phyloP scores from a whole-genome alignment of 768 basidiomycete genomes.

The Kwoniella pini region DNA sequence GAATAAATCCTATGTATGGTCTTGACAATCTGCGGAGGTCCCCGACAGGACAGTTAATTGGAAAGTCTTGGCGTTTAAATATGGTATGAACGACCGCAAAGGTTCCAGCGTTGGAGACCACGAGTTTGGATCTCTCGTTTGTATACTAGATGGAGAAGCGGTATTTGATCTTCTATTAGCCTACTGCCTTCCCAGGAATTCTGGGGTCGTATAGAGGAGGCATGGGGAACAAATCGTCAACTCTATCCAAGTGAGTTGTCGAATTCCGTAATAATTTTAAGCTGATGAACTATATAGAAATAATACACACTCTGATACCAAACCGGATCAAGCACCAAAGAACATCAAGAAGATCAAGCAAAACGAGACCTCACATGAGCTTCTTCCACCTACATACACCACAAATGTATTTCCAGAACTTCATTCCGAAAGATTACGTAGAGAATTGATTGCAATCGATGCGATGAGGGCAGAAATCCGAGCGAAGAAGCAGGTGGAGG shows the following conservation, averaged over 20 bases:
- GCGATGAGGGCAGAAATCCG: neutral
- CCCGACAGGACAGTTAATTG: too few species aligned
- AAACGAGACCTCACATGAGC: neutral
- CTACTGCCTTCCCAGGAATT: too few species aligned
- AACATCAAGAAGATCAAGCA: conserved; percentile 4
- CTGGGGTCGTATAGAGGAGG: too few species aligned
- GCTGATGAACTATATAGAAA: neutral
- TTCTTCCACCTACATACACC: conserved; percentile 10
- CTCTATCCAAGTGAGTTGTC: neutral
- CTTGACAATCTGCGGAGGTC: too few species aligned
- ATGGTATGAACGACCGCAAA: too few species aligned
- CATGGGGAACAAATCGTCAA: conserved; percentile 2
- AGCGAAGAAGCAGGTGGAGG: neutral
- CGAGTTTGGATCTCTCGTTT: too few species aligned
- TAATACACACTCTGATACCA: neutral
- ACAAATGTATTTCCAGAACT: neutral
- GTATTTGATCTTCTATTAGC: too few species aligned
- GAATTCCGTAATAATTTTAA: neutral
- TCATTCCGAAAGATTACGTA: conserved; percentile 9
- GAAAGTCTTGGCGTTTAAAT: too few species aligned
- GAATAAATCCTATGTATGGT: too few species aligned
- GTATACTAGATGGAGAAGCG: too few species aligned
- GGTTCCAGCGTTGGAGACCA: too few species aligned
- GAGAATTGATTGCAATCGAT: conserved; percentile 14
- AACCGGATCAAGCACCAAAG: neutral